Conservation (phyloP, 176 grass and related monocot species). For the Oryza coarctata region DNA sequence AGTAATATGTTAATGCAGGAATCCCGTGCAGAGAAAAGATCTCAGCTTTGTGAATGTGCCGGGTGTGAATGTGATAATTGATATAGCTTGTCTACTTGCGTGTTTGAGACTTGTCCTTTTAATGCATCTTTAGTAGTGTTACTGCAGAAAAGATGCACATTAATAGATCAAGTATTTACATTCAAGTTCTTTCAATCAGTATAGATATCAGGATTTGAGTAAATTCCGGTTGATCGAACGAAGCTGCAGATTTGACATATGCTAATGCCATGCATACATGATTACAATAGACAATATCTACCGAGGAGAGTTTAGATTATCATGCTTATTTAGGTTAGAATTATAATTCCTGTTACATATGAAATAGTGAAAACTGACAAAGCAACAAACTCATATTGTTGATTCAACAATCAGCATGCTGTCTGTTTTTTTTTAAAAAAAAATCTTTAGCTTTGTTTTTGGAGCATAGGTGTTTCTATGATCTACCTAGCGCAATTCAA, state of each 20-base stretch:
- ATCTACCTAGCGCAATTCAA: not conserved
- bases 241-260: constrained; percentile 4
- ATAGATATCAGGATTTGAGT: not conserved
- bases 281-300: not conserved
- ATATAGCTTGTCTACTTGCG: not conserved
- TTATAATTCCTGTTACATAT: not conserved
- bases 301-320: not conserved
- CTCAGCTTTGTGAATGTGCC: constrained; percentile 2
- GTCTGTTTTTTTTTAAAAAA: no score
- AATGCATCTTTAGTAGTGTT: not conserved
- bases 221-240: not conserved
- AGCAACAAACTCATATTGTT: not conserved
- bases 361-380: not conserved
- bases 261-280: not conserved
- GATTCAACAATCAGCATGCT: not conserved
- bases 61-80: not conserved
- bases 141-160: not conserved
- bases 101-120: not conserved
- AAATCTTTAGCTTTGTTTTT: not conserved
- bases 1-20: not conserved
- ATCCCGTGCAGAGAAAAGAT: not conserved
- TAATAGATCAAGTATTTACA: not conserved
- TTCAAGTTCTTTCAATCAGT: not conserved
- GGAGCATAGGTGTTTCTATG: not conserved
- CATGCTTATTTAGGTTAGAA: not conserved